Conservation (phyloP, 1,284 basidiomycete species). For the Ganoderma meredithae region DNA sequence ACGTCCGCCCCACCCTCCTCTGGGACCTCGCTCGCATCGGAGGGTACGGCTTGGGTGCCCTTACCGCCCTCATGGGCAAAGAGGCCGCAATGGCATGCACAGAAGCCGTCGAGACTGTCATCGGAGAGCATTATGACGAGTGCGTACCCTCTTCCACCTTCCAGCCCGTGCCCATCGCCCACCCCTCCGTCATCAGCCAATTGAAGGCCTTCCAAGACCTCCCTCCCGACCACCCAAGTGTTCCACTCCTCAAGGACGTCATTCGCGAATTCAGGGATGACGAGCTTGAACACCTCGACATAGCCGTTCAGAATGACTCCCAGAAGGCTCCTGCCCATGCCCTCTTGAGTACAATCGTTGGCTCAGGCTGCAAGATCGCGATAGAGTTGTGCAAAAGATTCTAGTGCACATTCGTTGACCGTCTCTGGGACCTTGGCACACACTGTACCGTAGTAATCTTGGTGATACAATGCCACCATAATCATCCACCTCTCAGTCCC, state of each 20-base stretch:
- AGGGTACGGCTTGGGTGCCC: conserved; percentile 86
- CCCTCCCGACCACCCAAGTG: conserved; percentile 75
- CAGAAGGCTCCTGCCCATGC: conserved; percentile 95
- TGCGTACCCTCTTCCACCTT: conserved; percentile 51
- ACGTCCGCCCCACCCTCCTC: conserved; percentile 84
- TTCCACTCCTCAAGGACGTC: conserved; percentile 79
- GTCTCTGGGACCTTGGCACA: conserved; percentile 17
- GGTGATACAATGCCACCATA: conserved; percentile 12
- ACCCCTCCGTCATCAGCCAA: conserved; percentile 59
- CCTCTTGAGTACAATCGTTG: conserved; percentile 85
- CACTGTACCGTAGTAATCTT: conserved; percentile 26
- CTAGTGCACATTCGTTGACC: conserved; percentile 43
- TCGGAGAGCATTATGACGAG: conserved; percentile 99
- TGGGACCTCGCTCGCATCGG: conserved; percentile 86
- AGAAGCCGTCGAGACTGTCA: conserved; percentile 97
- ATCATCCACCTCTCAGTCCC: conserved; percentile 25
- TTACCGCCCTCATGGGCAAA: conserved; percentile 88
- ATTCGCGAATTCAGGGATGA: conserved; percentile 93
- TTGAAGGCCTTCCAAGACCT: conserved; percentile 71
- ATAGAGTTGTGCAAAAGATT: conserved; percentile 89
- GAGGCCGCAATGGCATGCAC: conserved; percentile 99
- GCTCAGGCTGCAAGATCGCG: conserved; percentile 87
- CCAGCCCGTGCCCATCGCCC: background rate
- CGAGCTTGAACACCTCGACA: conserved; percentile 94
- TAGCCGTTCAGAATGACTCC: conserved; percentile 88